A percentile compares a stretch with the other conserved stretches of the same genome.
phyloP scores from a whole-genome alignment of 2,329 filamentous ascomycete genomes.

The Claviceps fusiformis region DNA sequence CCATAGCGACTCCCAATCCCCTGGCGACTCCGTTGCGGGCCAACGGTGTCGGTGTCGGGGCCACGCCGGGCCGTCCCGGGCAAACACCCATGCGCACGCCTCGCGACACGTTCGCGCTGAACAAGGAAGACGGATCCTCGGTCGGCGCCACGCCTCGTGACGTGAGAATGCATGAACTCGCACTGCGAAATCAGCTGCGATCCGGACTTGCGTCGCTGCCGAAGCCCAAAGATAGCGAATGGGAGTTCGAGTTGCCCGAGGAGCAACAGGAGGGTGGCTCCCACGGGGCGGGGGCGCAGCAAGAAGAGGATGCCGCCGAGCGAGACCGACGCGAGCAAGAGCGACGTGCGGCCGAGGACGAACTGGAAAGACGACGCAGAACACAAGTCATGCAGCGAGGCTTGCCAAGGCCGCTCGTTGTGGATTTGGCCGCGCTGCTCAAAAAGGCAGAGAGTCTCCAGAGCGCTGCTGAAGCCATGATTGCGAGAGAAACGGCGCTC shows the following conservation, averaged over 20 bases:
- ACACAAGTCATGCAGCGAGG: constrained; percentile 83
- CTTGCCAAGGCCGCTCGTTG: constrained; percentile 59
- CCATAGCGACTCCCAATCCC: constrained; percentile 85
- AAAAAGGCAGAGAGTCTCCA: constrained; percentile 44
- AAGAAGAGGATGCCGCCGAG: constrained; percentile 51
- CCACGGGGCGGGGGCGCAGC: constrained; percentile 32
- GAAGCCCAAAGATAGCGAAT: constrained; percentile 85
- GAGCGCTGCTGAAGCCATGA: constrained; percentile 52
- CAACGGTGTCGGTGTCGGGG: constrained; percentile 50
- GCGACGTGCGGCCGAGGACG: constrained; percentile 57
- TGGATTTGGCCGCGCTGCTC: constrained; percentile 59
- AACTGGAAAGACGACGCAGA: constrained; percentile 67
- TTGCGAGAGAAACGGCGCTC: constrained; percentile 64
- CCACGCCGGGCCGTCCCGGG: constrained; percentile 56
- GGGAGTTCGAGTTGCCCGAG: constrained; percentile 84
- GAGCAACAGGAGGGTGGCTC: constrained; percentile 54
- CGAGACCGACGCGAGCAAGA: constrained; percentile 67
- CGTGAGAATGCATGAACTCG: constrained; percentile 55
- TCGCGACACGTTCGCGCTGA: constrained; percentile 75
- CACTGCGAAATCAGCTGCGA: constrained; percentile 54
- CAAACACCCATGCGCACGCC: constrained; percentile 81
- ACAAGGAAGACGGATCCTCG: constrained; percentile 55
- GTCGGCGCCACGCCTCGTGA: constrained; percentile 67
- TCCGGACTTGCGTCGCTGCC: constrained; percentile 69
- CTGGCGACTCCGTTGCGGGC: constrained; percentile 75